phyloP scores from a whole-genome alignment of 225 moss, liverwort and hornwort species.

The Lunularia cruciata region DNA sequence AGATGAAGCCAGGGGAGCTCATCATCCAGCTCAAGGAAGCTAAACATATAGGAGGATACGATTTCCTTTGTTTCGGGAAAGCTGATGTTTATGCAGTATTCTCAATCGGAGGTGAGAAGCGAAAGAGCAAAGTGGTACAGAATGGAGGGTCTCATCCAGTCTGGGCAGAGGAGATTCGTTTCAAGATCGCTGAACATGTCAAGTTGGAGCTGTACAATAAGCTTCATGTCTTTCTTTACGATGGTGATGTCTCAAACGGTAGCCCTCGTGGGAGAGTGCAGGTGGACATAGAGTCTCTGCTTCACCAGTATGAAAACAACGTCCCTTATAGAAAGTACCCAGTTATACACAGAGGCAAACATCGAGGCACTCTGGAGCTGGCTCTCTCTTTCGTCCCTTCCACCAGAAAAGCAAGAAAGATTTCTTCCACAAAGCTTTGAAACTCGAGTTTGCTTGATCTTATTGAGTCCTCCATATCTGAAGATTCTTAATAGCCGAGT shows the following conservation, averaged over 20 bases:
- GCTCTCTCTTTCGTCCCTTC: conserved; percentile 15
- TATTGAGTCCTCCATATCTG: too few species aligned
- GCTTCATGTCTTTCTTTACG: neutral
- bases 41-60: neutral
- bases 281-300: conserved; percentile 5
- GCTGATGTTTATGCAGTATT: conserved; percentile 17
- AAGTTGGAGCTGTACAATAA: conserved; percentile 10
- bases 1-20: conserved; percentile 12
- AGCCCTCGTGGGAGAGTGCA: neutral
- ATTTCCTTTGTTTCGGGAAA: conserved; percentile 5
- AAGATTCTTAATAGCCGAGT: too few species aligned
- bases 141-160: neutral
- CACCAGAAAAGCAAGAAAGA: too few species aligned
- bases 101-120: conserved; percentile 12
- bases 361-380: conserved; percentile 18
- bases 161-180: conserved; percentile 17
- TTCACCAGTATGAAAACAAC: neutral
- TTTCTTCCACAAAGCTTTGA: too few species aligned
- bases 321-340: conserved; percentile 9
- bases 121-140: conserved; percentile 10
- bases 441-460: too few species aligned
- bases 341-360: neutral
- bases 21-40: conserved; percentile 15
- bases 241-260: neutral
- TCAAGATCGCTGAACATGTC: conserved; percentile 15